Base-by-base conservation (phyloP, 2,329 filamentous ascomycete genomes). In the Teratosphaeria pseudoeucalypti region DNA sequence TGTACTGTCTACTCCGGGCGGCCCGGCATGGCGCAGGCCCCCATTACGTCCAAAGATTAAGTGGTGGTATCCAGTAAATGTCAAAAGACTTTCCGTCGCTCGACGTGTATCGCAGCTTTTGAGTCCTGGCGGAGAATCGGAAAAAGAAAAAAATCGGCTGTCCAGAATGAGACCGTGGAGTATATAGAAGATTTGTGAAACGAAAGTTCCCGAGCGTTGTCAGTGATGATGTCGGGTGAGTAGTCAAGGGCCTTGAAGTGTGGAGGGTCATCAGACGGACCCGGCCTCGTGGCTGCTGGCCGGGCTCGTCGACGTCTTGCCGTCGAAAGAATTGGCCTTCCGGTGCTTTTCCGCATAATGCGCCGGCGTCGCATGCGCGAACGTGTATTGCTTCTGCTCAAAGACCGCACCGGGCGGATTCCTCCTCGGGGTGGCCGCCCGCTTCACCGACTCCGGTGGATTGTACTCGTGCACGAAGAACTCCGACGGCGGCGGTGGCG, bases 381-480 rank as follows among this genome's bases (percentile, higher is more conserved):
- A 80, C 16, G 76, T 76, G 63, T 77, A 80, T 60, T 71, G 77
- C 67, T 78, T 79, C 23, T 59, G 62, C 52, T 71, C 70, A 10
- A 61, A 57, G 64, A 61, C 72, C 6, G 16, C 19, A 11, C 43
- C 19, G 19, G 43, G 16, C 16, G 53, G 53, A 66, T 70, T 55
- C 60, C 69, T 71, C 5, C 71, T 64, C 16, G 68, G 68, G 14
- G 66, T 68, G 7, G 66, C 64, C n/a, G 66, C 63, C 26, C 66
- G 64, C 53, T 73, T 76, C 4, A 71, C 62, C n/a, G 72, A 72
- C 16, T 75, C 71, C 23, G 78, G 77, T 26, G 78, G 77, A 34
- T 69, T 73, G 64, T 79, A 79, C 62, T 79, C 75, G 57, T 80
- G 77, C 19, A 79, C 75, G 32, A 77, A 71, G 57, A 79, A 74